Percentiles rank a stretch among this genome's conserved stretches.
phyloP scores from a whole-genome alignment of 2,329 filamentous ascomycete species.

The Ophiocordyceps sinensis region DNA sequence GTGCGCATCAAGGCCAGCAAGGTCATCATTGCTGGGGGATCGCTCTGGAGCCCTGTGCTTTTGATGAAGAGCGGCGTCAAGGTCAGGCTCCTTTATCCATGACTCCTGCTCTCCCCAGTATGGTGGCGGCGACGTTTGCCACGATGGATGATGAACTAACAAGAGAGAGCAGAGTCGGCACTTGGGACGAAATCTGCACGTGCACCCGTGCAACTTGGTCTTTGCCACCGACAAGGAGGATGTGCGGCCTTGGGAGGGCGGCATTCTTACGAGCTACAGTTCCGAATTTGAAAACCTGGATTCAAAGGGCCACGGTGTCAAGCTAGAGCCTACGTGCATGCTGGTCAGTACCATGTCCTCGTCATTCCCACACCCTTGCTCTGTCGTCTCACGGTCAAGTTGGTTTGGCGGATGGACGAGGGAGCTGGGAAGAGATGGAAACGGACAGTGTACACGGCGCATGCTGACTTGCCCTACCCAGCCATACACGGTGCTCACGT shows the following conservation, averaged over 20 bases:
- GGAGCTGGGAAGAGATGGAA: background rate
- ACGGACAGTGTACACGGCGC: background rate
- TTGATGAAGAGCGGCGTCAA: conserved; percentile 65
- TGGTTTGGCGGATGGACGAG: too few species aligned
- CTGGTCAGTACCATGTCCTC: conserved; percentile 24
- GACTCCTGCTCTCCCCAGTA: background rate
- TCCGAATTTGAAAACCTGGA: conserved; percentile 71
- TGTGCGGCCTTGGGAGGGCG: conserved; percentile 55
- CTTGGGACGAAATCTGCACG: conserved; percentile 66
- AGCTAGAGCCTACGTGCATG: conserved; percentile 68
- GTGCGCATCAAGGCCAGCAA: conserved; percentile 65
- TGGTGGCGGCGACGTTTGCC: background rate
- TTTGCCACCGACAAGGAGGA: conserved; percentile 54
- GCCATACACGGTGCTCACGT: conserved; percentile 48
- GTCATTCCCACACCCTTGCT: background rate
- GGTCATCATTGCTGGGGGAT: conserved; percentile 65
- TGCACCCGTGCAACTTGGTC: conserved; percentile 58
- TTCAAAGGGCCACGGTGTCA: conserved; percentile 63
- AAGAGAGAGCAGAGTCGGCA: conserved; percentile 46
- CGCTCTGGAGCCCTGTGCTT: conserved; percentile 62
- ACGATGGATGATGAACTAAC: background rate
- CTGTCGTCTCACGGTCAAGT: background rate
- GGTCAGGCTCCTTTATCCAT: conserved; percentile 22
- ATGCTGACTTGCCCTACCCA: conserved; percentile 14
- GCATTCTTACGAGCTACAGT: conserved; percentile 67